Conservation (phyloP, 768 basidiomycete genomes). For the Tricholoma saponaceum region DNA sequence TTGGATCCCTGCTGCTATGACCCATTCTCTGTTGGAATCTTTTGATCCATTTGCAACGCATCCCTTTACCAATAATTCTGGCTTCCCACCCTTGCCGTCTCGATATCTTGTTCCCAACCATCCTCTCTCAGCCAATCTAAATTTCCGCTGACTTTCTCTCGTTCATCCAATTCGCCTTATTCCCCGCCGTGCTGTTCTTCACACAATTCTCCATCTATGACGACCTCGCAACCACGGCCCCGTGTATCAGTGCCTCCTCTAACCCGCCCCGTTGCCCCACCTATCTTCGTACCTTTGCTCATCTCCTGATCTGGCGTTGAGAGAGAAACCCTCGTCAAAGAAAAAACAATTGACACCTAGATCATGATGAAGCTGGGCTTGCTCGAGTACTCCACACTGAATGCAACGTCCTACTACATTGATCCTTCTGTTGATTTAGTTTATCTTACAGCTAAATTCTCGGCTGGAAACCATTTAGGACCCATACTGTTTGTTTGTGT, state of each 20-base stretch:
- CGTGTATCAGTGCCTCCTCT: constrained; percentile 9
- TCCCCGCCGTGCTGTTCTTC: constrained; percentile 11
- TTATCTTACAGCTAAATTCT: neutral
- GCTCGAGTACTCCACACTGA: neutral
- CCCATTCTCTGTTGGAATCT: constrained; percentile 35
- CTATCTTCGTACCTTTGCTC: constrained; percentile 51
- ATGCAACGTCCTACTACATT: neutral
- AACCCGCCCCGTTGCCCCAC: constrained; percentile 18
- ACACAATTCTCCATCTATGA: constrained; percentile 12
- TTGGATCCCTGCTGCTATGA: constrained; percentile 19
- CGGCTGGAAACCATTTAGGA: too few species aligned
- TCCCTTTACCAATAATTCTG: constrained; percentile 51
- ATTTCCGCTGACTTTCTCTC: constrained; percentile 8
- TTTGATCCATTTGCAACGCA: constrained; percentile 59
- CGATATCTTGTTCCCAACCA: constrained; percentile 41
- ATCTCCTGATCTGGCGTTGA: constrained; percentile 52
- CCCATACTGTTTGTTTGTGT: too few species aligned
- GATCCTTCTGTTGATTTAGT: neutral
- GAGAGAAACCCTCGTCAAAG: constrained; percentile 25
- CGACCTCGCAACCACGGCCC: constrained; percentile 24
- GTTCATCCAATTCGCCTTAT: constrained; percentile 14
- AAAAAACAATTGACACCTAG: neutral
- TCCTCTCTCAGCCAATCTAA: constrained; percentile 17
- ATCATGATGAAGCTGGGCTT: neutral
- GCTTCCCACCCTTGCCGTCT: constrained; percentile 42